Base-by-base conservation (phyloP, 768 basidiomycete genomes). In the Serendipita sp. region DNA sequence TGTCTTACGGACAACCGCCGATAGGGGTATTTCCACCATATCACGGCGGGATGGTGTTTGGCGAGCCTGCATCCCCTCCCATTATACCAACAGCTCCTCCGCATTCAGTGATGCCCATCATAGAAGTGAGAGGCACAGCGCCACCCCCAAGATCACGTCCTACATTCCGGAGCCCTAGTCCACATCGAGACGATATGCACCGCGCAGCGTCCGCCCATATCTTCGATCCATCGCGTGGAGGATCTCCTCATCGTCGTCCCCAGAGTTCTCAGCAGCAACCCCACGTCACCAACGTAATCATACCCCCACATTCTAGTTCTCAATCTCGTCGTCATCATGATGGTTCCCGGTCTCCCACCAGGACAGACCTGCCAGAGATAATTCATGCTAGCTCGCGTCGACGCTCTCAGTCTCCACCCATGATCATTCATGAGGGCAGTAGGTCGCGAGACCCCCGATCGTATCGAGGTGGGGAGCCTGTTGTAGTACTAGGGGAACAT, bases 31-130 rank as follows among this genome's bases (percentile, higher is more conserved):
- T 41, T 41, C 8, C 18, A 8, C 48, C 48, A 11, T 60, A 60
- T n/a, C 56, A 11, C 30, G 66, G 70, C 71, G 69, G 68, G 70
- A 48, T 70, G 70, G 51, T 23, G 18, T 52, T 64, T 15, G 73
- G 72, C 34, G 70, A 71, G 65, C 73, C 73, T 15, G 71, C 70
- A 65, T 56, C 56, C 58, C 68, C 68, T 8, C 69, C 69, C 7
- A 64, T 65, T 15, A 65, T 64, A n/a, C 45, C 45, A 30, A 46
- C 28, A n/a, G 46, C 28, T 48, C 45, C 45, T 23, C 11, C 52
- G 30, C 15, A 30, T 11, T 36, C 56, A 38, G 32, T 23, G 35
- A 36, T 23, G 18, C 56, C 56, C 28, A 60, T 60, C 35, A 60
- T 60, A 11, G 56, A 60, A 60, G 56, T 60, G 10, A 23, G 56